Base-by-base conservation (phyloP, 1,284 basidiomycete genomes). In the Melampsora larici-populina region DNA sequence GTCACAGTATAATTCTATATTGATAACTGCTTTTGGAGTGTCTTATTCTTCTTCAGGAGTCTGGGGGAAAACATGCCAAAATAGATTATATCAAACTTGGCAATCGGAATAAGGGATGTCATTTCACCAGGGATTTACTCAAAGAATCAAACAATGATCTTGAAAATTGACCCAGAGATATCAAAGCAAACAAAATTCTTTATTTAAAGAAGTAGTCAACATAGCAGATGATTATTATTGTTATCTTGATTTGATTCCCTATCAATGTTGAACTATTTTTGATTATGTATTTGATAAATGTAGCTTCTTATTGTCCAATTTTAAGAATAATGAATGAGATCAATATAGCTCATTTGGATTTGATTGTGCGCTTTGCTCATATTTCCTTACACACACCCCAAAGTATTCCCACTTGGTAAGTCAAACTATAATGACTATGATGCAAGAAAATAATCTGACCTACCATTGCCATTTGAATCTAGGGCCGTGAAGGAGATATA, bases 371-470 rank as follows among this genome's bases (percentile, higher is more conserved):
- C 84, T 92, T 97, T 82, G 93, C 95, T 0, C 92, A 95, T 81
- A 92, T 97, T 11, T 91, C 94, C 92, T 0, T 99, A 97, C 82
- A 88, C 94, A 70, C 93, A 93, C 82, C 95, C 95, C 0, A 87
- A 85, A 15, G 86, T 95, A 1, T 83, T 87, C 0, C 89, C 90
- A 78, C 63, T 74, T 31, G 71, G 71, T 74, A 17, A 66, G 71
- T 65, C 33, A 21, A 36, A 18, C 21, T 48, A 24, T 62, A 4
- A 6, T 24, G n/a, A 9, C 21, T 15, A 58, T 58, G 55, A 8
- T 8, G 7, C 21, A 4, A 58, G n/a, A n/a, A 7, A 9, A n/a
- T 13, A 7, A 58, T 49, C 55, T n/a, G 24, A 31, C 62, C 48
- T 76, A 24, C n/a, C n/a, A n/a, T n/a, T n/a, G n/a, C 31, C 17